These are phyloP conservation scores for Ceratobasidium sp. DNA, from an alignment of 1,284 basidiomycete species.

Conservation along the genomic window DNA sequence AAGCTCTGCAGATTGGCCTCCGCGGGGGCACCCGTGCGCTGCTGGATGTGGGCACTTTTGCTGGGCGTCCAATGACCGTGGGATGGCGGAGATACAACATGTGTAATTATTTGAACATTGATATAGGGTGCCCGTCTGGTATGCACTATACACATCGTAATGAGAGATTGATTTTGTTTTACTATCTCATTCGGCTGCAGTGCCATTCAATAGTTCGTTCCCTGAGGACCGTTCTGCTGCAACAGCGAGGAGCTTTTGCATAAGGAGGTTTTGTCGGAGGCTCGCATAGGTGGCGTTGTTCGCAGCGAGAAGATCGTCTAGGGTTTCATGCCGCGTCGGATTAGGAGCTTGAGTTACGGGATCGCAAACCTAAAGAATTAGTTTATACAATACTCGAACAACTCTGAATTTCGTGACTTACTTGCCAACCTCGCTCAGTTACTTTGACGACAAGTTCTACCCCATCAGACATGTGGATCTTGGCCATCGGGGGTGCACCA, in stretches of 20 bases:
- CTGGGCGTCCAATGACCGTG: conserved; percentile 63
- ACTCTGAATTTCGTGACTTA: background rate
- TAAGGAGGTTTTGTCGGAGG: conserved; percentile 14
- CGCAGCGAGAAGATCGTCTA: conserved; percentile 33
- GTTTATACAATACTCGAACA: background rate
- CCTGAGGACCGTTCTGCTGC: conserved; percentile 4
- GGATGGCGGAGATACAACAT: background rate
- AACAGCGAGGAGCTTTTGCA: conserved; percentile 42
- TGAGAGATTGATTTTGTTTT: background rate
- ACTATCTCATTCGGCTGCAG: background rate
- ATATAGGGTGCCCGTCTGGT: background rate
- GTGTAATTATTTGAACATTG: background rate
- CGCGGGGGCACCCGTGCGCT: conserved; percentile 68
- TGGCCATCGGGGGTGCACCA: conserved; percentile 41
- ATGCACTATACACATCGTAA: background rate
- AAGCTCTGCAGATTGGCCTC: conserved; percentile 39
- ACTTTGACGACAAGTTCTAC: conserved; percentile 16
- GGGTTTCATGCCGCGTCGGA: conserved; percentile 33
- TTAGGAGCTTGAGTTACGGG: conserved; percentile 22
- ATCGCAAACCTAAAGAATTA: conserved; percentile 24
- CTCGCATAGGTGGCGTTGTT: conserved; percentile 20
- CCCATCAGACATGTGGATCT: conserved; percentile 30
- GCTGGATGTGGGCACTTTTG: conserved; percentile 76
- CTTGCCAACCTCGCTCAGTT: conserved; percentile 43
- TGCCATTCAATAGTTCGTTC: background rate